Percentiles rank a stretch among this genome's conserved stretches.
Evolutionary conservation across 805 yeast genomes (phyloP).

Genomic region (Lachancea thermotolerans): DNA sequence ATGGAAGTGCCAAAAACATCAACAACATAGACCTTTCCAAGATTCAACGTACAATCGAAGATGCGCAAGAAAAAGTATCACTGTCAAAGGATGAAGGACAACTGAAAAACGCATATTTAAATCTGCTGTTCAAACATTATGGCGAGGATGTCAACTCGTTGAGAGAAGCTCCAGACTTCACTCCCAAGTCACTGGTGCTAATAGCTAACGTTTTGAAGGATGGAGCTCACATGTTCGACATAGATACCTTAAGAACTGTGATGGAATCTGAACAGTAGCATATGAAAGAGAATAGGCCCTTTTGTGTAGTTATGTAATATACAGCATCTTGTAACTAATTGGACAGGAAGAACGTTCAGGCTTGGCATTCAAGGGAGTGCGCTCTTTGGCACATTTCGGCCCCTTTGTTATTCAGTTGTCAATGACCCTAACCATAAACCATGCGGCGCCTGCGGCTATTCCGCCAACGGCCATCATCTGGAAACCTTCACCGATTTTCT

Average conservation of each 20-base stretch:
- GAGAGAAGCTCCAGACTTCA: constrained; percentile 60
- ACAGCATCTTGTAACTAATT: constrained; percentile 6
- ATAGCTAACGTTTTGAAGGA: constrained; percentile 53
- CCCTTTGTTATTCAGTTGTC: constrained; percentile 28
- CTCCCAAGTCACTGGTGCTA: constrained; percentile 46
- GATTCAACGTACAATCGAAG: constrained; percentile 25
- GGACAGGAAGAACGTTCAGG: constrained; percentile 1
- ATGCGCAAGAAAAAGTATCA: constrained; percentile 17
- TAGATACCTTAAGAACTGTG: constrained; percentile 38
- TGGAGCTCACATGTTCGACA: constrained; percentile 54
- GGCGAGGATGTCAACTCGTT: constrained; percentile 55
- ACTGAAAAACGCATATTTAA: constrained; percentile 46
- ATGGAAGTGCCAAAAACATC: constrained; percentile 17
- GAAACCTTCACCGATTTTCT: constrained; percentile 68
- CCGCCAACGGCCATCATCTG: constrained; percentile 96
- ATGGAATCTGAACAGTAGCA: constrained; percentile 19
- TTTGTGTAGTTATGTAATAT: constrained; percentile 8
- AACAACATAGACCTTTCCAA: constrained; percentile 27
- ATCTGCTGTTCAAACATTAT: constrained; percentile 49
- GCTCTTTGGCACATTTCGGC: neutral
- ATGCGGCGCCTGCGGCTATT: constrained; percentile 95
- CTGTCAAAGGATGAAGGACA: constrained; percentile 14
- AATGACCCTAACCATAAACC: constrained; percentile 78
- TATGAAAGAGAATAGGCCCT: neutral
- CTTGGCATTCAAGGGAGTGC: neutral